Evolutionary conservation across 805 yeast species (phyloP).

Genomic region (Cyberlindnera americana): DNA sequence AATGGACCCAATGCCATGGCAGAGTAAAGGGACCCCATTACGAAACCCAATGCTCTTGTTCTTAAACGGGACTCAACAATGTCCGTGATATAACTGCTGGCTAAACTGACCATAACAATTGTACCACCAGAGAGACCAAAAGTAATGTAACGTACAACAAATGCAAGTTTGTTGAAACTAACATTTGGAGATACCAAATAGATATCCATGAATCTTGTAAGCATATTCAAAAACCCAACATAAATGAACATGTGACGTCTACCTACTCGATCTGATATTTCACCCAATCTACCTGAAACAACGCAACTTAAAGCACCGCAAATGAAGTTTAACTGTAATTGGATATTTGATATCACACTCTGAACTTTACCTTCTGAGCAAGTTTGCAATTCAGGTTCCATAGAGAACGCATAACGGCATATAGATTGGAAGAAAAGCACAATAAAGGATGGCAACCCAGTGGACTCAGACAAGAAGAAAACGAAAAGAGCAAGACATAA

Average conservation of each 20-base stretch:
- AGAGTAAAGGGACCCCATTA: constrained; percentile 54
- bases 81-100: constrained; percentile 72
- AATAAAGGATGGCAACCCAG: constrained; percentile 37
- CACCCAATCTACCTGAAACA: constrained; percentile 61
- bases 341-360: constrained; percentile 43
- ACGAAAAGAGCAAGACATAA: constrained; percentile 41
- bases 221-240: constrained; percentile 25
- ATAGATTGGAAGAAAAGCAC: constrained; percentile 30
- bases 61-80: constrained; percentile 61
- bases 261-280: constrained; percentile 61
- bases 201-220: constrained; percentile 22
- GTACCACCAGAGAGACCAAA: constrained; percentile 62
- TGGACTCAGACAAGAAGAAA: constrained; percentile 39
- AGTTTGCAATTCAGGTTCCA: constrained; percentile 10
- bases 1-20: constrained; percentile 68
- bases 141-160: constrained; percentile 43
- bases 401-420: constrained; percentile 30
- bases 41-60: constrained; percentile 53
- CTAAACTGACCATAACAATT: constrained; percentile 50
- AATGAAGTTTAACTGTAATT: constrained; percentile 40
- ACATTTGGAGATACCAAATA: constrained; percentile 32
- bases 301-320: constrained; percentile 45
- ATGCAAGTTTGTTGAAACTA: constrained; percentile 35
- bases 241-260: constrained; percentile 47
- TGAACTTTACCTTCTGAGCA: constrained; percentile 43